A percentile compares a stretch with the other conserved stretches of the same genome.
Conservation (phyloP, 2,329 filamentous ascomycete species). For the Paraphoma sp. region DNA sequence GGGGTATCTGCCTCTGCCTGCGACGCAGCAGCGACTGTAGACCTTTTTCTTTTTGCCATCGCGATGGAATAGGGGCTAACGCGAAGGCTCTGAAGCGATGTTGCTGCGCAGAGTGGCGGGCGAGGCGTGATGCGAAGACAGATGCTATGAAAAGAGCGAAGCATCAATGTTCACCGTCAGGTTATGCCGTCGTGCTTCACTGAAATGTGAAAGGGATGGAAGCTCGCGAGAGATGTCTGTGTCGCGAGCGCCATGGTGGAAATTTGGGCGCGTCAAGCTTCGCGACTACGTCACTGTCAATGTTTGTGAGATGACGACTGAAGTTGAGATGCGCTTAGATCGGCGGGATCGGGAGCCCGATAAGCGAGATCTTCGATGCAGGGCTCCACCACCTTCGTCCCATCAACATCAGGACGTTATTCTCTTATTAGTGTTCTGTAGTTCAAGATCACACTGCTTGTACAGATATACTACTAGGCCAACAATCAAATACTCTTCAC, state of each 20-base stretch:
- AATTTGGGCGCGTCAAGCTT: conserved; percentile 29
- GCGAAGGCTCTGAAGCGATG: conserved; percentile 13
- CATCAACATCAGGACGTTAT: too few relatives aligned
- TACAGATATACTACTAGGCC: too few relatives aligned
- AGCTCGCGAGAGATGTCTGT: conserved; percentile 8
- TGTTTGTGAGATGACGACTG: conserved; percentile 16
- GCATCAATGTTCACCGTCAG: conserved; percentile 32
- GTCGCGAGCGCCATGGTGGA: conserved; percentile 16
- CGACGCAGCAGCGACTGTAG: conserved; percentile 26
- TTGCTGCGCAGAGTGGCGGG: conserved; percentile 21
- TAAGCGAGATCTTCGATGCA: conserved; percentile 11
- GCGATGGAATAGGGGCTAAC: conserved; percentile 5
- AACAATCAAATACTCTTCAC: too few relatives aligned
- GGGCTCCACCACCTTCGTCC: too few relatives aligned
- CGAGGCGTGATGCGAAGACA: conserved; percentile 25
- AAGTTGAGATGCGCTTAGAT: conserved; percentile 12
- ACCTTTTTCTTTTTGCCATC: conserved; percentile 45
- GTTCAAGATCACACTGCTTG: too few relatives aligned
- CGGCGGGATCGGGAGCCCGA: conserved; percentile 11
- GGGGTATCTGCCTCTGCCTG: conserved; percentile 1
- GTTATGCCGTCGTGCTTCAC: conserved; percentile 8
- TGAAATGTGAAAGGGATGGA: neutral
- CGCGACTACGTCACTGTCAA: conserved; percentile 27
- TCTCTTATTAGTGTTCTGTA: too few relatives aligned
- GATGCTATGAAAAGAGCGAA: conserved; percentile 28